Conservation (phyloP, 2,329 filamentous ascomycete genomes). For the Microdochium trichocladiopsis region DNA sequence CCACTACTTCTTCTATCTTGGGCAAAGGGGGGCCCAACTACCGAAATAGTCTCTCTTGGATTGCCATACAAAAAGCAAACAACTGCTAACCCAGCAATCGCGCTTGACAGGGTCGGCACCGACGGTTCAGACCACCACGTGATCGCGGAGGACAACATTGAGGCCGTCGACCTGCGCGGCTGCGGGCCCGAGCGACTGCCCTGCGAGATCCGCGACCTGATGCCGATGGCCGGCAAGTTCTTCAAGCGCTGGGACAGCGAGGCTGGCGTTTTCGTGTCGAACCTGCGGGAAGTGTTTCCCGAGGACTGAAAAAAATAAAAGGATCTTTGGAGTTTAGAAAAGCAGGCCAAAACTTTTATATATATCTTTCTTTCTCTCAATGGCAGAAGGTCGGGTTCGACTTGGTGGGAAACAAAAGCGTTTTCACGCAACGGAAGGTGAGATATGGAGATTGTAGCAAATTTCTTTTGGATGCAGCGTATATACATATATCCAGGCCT, state of each 20-base stretch:
- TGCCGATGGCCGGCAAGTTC: constrained; percentile 70
- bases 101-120: constrained; percentile 24
- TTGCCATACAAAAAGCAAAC: too few species aligned
- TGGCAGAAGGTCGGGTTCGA: too few species aligned
- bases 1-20: background rate
- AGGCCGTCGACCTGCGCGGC: constrained; percentile 36
- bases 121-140: constrained; percentile 68
- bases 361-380: too few species aligned
- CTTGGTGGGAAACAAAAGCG: too few species aligned
- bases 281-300: constrained; percentile 72
- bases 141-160: constrained; percentile 71
- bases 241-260: constrained; percentile 78
- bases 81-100: too few species aligned
- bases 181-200: constrained; percentile 14
- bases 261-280: constrained; percentile 70
- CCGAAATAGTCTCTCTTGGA: too few species aligned
- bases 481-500: too few species aligned
- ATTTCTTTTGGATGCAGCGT: too few species aligned
- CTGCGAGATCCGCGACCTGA: constrained; percentile 38
- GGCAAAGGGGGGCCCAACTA: too few species aligned
- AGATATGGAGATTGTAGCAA: too few species aligned
- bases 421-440: too few species aligned
- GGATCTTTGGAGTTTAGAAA: background rate
- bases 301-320: constrained; percentile 53
- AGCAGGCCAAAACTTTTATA: too few species aligned